Evolutionary conservation across 2,329 filamentous ascomycete species (phyloP).

Genomic region (Penicillium sp.): DNA sequence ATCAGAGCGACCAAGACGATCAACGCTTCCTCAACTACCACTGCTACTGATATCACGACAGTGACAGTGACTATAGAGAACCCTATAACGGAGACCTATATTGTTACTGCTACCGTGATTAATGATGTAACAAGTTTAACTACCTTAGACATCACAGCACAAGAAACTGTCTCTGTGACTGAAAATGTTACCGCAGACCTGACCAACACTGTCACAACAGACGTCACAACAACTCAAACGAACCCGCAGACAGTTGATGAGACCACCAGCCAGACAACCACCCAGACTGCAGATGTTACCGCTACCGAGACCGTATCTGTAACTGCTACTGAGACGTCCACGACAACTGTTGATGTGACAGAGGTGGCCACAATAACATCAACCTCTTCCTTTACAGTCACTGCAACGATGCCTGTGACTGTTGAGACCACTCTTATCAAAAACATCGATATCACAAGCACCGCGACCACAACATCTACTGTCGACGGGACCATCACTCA

Average conservation of each 20-base stretch:
- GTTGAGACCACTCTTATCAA: neutral
- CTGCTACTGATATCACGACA: neutral
- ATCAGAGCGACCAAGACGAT: neutral
- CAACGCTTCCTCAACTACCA: neutral
- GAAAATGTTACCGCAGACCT: neutral
- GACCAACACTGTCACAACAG: neutral
- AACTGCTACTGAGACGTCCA: neutral
- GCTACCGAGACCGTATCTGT: too few relatives aligned
- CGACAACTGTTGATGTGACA: neutral
- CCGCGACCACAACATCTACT: neutral
- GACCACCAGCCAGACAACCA: neutral
- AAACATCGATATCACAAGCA: neutral
- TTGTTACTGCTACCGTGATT: neutral
- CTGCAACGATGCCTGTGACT: neutral
- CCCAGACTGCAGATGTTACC: too few relatives aligned
- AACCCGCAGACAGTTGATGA: neutral
- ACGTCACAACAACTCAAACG: neutral
- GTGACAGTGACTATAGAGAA: constrained; percentile 1
- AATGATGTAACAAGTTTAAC: neutral
- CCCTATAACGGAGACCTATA: neutral
- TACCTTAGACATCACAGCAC: constrained; percentile 1
- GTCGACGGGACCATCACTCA: neutral
- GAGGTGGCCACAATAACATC: neutral
- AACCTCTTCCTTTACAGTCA: neutral
- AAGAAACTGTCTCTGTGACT: neutral